These are phyloP conservation scores for Globisporangium nodosum DNA, from an alignment of 352 stramenopile species.

Conservation along the genomic window DNA sequence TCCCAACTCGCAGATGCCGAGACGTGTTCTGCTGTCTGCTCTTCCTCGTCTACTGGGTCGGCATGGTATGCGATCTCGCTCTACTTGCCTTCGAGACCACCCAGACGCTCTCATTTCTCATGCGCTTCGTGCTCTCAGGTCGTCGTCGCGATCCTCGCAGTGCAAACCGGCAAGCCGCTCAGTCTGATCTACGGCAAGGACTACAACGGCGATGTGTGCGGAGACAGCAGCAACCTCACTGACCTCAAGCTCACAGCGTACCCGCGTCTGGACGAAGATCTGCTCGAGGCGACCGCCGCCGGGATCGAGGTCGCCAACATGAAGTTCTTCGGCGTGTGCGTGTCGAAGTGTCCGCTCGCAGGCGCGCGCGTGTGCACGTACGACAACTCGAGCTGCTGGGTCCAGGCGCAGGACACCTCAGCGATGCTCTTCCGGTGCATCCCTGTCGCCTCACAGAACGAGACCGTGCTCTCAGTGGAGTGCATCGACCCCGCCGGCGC, in stretches of 20 bases:
- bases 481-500: conserved; percentile 61
- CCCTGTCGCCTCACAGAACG: conserved; percentile 53
- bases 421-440: conserved; percentile 71
- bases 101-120: neutral
- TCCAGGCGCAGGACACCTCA: conserved; percentile 40
- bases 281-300: conserved; percentile 37
- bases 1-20: conserved; percentile 40
- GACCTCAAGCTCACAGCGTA: conserved; percentile 58
- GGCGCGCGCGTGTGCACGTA: conserved; percentile 69
- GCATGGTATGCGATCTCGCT: conserved; percentile 39
- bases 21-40: conserved; percentile 76
- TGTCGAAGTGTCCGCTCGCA: conserved; percentile 40
- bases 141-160: conserved; percentile 52
- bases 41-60: conserved; percentile 84
- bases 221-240: conserved; percentile 29
- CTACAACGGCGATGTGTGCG: conserved; percentile 79
- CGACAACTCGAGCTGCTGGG: conserved; percentile 61
- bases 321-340: conserved; percentile 80
- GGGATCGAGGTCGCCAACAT: conserved; percentile 40
- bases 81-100: neutral
- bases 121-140: neutral
- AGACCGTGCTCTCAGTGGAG: conserved; percentile 45
- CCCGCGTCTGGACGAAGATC: conserved; percentile 75
- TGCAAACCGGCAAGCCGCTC: conserved; percentile 62
- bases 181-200: conserved; percentile 79